Evolutionary conservation across 352 stramenopile species (phyloP), one percentile per base, ranked within the genome.

Genomic region (Phytophthora vignae): DNA sequence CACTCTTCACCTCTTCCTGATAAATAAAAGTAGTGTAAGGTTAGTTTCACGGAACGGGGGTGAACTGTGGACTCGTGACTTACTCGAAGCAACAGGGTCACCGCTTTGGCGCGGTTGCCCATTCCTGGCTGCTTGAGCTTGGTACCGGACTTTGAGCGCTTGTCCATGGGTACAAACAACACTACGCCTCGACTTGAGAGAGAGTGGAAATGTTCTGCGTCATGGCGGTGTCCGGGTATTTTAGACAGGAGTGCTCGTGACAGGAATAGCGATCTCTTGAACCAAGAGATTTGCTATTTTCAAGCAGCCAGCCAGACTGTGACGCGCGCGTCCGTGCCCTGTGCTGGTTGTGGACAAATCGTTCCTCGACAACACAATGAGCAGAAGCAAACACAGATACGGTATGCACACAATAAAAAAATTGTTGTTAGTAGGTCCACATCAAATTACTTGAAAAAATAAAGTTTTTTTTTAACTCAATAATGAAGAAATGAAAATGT

Each of bases 1-100:
- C 82, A 56, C 77, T 90, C 54, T 87, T 88, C 22, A 78, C 67
- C 56, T 90, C 83, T 53, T 90, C 82, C 81, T 87, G 59, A 1
- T 9, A 21, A 56, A 49, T 5, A 19, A 29, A 29, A 29, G 2
- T 5, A 29, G 25, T 29, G 25, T 29, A 29, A 3, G 1, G 25
- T 29, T 29, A 29, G 25, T 4, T 29, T 29, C 25, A 29, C 25
- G 25, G 25, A 29, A 29, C 4, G 25, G 25, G 25, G 25, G 1
- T 4, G 14, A 49, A 49, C 36, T 49, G 40, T 49, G 7, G 19
- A n/a, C 5, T 49, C 14, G 8, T 49, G 40, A 19, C 64, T 31
- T 69, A 76, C 69, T 22, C 70, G 70, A 31, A 77, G 38, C 44
- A 77, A 46, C 11, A 77, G 59, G 21, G 29, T 60, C 19, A 77